Percentiles rank a stretch among this genome's conserved stretches.
These are phyloP conservation scores for Lathyrus aphaca DNA, from an alignment of 306 rosid genomes.

Conservation along the genomic window DNA sequence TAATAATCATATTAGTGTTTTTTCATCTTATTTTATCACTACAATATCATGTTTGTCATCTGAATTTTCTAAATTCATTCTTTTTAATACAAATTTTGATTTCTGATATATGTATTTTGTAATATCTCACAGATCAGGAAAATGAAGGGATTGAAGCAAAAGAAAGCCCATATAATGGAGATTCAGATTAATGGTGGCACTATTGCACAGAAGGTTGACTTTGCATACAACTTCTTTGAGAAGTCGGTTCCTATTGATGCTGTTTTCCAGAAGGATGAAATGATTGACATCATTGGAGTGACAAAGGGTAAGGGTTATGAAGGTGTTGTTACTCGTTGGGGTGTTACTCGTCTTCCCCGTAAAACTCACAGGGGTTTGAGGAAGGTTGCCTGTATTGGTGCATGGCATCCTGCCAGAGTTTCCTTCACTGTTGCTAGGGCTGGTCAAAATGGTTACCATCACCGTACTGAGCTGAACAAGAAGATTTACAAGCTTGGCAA, in stretches of 20 bases:
- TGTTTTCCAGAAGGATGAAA: constrained; percentile 91
- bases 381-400: constrained; percentile 96
- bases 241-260: constrained; percentile 85
- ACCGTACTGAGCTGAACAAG: constrained; percentile 84
- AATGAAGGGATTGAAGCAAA: constrained; percentile 88
- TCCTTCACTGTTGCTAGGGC: constrained; percentile 92
- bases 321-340: constrained; percentile 93
- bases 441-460: constrained; percentile 92
- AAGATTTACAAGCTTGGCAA: constrained; percentile 80
- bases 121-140: constrained; percentile 60
- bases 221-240: constrained; percentile 72
- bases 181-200: constrained; percentile 84
- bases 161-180: constrained; percentile 92
- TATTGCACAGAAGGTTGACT: constrained; percentile 76
- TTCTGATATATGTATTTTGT: neutral
- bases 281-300: constrained; percentile 85
- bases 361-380: constrained; percentile 90
- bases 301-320: constrained; percentile 93
- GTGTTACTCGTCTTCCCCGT: constrained; percentile 89
- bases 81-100: neutral
- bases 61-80: too few species aligned
- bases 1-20: too few species aligned
- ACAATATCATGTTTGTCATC: too few species aligned
- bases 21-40: too few species aligned
- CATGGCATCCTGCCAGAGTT: constrained; percentile 95